phyloP scores from a whole-genome alignment of 2,329 filamentous ascomycete genomes.

The Epicoccum sorghinum region DNA sequence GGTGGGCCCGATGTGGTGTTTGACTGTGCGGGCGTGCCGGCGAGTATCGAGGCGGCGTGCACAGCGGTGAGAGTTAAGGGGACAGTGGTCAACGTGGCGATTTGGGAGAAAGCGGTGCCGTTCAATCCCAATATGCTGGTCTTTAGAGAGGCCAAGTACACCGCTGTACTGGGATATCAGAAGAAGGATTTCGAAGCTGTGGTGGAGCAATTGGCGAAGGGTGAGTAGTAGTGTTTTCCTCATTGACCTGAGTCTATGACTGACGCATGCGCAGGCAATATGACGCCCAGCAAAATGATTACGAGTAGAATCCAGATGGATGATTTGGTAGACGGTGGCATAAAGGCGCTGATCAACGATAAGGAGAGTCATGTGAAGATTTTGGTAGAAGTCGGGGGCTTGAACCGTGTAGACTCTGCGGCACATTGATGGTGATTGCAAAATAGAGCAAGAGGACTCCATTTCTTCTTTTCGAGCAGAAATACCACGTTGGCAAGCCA shows the following conservation, averaged over 20 bases:
- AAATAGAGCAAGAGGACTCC: neutral
- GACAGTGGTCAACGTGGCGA: slow-evolving; percentile 68
- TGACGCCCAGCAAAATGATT: slow-evolving; percentile 65
- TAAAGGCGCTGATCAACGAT: slow-evolving; percentile 62
- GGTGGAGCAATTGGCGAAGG: slow-evolving; percentile 56
- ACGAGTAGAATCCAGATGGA: slow-evolving; percentile 63
- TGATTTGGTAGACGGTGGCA: slow-evolving; percentile 63
- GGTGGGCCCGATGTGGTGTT: slow-evolving; percentile 65
- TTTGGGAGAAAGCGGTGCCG: slow-evolving; percentile 64
- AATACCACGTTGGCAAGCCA: too few relatives aligned
- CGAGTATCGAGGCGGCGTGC: slow-evolving; percentile 51
- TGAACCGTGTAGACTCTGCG: slow-evolving; percentile 22
- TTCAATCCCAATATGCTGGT: slow-evolving; percentile 62
- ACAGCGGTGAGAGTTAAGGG: slow-evolving; percentile 60
- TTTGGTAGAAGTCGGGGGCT: slow-evolving; percentile 55
- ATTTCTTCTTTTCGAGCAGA: too few relatives aligned
- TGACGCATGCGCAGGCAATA: slow-evolving; percentile 45
- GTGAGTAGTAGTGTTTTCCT: slow-evolving; percentile 24
- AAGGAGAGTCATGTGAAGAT: slow-evolving; percentile 70
- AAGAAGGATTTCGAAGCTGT: slow-evolving; percentile 63
- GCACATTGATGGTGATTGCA: neutral
- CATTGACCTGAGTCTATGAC: neutral
- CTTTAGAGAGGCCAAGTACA: slow-evolving; percentile 60
- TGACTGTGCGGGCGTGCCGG: slow-evolving; percentile 67
- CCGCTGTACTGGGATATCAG: slow-evolving; percentile 58